These are phyloP conservation scores for Rhynchosporium agropyri DNA, from an alignment of 2,329 filamentous ascomycete species.

Conservation along the genomic window DNA sequence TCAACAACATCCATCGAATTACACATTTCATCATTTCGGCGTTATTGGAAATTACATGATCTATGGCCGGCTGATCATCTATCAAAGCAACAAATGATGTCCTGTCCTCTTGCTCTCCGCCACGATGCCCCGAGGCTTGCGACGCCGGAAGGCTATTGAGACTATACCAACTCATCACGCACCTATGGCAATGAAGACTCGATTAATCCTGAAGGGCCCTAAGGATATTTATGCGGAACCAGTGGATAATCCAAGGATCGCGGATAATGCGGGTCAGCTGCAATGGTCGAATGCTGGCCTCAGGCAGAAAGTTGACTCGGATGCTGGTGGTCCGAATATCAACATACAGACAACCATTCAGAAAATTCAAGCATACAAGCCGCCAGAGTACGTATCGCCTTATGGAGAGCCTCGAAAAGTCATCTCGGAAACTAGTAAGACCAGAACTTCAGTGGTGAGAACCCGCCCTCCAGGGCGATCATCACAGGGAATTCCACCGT, in stretches of 20 bases:
- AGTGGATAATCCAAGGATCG: background rate
- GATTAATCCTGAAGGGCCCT: background rate
- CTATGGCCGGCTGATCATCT: background rate
- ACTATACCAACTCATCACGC: background rate
- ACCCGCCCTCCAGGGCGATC: background rate
- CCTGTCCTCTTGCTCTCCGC: constrained; percentile 2
- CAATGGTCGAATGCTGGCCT: background rate
- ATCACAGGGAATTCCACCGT: background rate
- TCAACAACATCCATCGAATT: background rate
- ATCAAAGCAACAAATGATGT: constrained; percentile 9
- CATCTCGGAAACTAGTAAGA: background rate
- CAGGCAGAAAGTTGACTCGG: background rate
- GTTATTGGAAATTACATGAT: background rate
- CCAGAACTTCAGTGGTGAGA: too few species aligned
- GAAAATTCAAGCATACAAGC: constrained; percentile 6
- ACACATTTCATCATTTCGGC: background rate
- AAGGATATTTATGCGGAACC: background rate
- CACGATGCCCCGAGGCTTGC: background rate
- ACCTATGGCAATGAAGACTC: background rate
- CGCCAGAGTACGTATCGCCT: constrained; percentile 1
- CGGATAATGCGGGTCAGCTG: background rate
- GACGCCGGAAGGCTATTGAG: background rate
- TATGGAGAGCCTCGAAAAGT: background rate
- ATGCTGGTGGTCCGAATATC: background rate
- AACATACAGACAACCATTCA: background rate